A percentile compares a stretch with the other conserved stretches of the same genome.
Evolutionary conservation across 169 alveolate species (phyloP).

Genomic region (Cryptosporidium meleagridis): DNA sequence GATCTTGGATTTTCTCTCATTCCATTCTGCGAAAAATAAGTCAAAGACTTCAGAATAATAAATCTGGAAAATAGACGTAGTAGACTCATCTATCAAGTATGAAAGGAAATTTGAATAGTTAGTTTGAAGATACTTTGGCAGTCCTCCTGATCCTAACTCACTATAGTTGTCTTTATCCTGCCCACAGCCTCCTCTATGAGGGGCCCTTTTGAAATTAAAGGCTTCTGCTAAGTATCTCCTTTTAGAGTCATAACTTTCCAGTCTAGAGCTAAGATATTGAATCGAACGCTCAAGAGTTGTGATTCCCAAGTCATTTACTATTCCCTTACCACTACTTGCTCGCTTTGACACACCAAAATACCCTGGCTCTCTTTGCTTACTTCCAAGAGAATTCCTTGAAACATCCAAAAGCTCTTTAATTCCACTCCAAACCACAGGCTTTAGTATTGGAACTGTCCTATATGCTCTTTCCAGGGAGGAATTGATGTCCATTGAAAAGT

Average conservation of each 20-base stretch:
- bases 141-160: conserved; percentile 12
- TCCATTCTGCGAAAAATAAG: conserved; percentile 51
- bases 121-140: conserved; percentile 50
- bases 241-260: conserved; percentile 55
- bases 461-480: conserved; percentile 72
- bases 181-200: conserved; percentile 35
- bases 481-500: conserved; percentile 22
- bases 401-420: conserved; percentile 39
- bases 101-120: conserved; percentile 62
- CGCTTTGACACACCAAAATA: conserved; percentile 3
- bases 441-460: conserved; percentile 62
- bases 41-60: conserved; percentile 63
- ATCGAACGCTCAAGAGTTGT: conserved; percentile 60
- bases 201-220: conserved; percentile 29
- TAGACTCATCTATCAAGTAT: conserved; percentile 53
- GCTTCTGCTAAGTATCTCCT: conserved; percentile 47
- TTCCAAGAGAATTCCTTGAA: conserved; percentile 27
- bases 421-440: conserved; percentile 65
- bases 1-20: conserved; percentile 31
- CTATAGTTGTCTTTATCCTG: conserved; percentile 2
- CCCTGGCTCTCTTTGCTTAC: conserved; percentile 23
- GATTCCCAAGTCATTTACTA: conserved; percentile 39
- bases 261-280: conserved; percentile 21
- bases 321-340: conserved; percentile 51
- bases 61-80: conserved; percentile 37